Evolutionary conservation across 202 grass and related monocot species (phyloP).

Genomic region (Setaria viridis): DNA sequence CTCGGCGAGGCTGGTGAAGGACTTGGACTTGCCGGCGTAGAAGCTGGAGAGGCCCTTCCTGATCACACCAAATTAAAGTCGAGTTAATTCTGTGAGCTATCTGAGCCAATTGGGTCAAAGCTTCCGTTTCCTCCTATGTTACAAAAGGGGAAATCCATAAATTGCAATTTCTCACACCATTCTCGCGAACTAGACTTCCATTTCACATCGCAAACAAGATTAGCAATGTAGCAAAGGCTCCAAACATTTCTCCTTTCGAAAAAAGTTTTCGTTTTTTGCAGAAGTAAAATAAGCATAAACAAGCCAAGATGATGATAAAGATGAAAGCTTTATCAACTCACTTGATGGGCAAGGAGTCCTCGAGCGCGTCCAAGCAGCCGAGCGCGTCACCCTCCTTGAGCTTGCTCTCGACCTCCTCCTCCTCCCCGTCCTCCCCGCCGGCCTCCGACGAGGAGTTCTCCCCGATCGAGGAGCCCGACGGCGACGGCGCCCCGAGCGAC

Average conservation of each 20-base stretch:
- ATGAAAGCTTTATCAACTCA: constrained; percentile 46
- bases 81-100: not conserved
- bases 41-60: constrained; percentile 83
- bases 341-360: constrained; percentile 82
- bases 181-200: constrained; percentile 9
- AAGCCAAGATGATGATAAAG: not conserved
- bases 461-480: constrained; percentile 58
- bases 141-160: not conserved
- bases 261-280: not conserved
- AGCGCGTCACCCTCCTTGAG: constrained; percentile 52
- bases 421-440: constrained; percentile 31
- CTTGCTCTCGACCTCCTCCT: constrained; percentile 68
- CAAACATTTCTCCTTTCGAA: not conserved
- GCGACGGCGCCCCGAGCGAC: constrained; percentile 65
- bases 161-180: not conserved
- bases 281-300: not conserved
- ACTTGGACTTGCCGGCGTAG: constrained; percentile 86
- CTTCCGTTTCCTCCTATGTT: too few species aligned
- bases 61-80: not conserved
- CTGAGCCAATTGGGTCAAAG: not conserved
- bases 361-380: constrained; percentile 62
- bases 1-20: constrained; percentile 75
- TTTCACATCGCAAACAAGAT: not conserved
- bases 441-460: constrained; percentile 59
- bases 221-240: not conserved